A percentile compares a stretch with the other conserved stretches of the same genome.
Conservation (phyloP, 2,329 filamentous ascomycete species). For the Fusarium acutatum region DNA sequence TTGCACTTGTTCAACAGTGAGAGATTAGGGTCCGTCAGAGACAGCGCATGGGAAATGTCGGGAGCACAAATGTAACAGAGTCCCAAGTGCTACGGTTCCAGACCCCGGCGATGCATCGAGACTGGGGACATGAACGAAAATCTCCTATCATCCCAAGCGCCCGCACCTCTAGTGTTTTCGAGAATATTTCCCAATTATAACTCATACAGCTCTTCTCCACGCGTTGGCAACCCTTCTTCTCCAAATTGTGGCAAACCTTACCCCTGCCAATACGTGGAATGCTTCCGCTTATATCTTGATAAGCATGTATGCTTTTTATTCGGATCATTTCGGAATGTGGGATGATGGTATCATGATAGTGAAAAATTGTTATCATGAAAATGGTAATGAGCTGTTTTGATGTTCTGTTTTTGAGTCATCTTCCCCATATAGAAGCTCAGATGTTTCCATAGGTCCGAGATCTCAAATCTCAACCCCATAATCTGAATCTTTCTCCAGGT, state of each 20-base stretch:
- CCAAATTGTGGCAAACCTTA: slow-evolving; percentile 1
- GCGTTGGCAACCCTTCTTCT: not conserved
- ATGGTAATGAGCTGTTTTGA: not conserved
- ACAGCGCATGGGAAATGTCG: not conserved
- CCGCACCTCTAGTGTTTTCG: not conserved
- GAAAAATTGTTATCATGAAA: not conserved
- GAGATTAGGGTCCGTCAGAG: not conserved
- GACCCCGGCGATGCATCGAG: not conserved
- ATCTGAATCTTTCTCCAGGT: not conserved
- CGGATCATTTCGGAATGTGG: slow-evolving; percentile 25
- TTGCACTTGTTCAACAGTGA: not conserved
- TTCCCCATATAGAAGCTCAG: not conserved
- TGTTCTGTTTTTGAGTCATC: not conserved
- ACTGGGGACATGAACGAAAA: not conserved
- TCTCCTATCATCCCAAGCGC: not conserved
- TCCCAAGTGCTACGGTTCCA: not conserved
- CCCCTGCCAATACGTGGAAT: not conserved
- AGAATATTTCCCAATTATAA: not conserved
- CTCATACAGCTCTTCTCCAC: not conserved
- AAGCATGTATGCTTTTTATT: not conserved
- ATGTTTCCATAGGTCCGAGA: not conserved
- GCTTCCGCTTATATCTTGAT: not conserved
- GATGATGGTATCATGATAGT: not conserved
- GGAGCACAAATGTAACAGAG: slow-evolving; percentile 14
- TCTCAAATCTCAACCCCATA: not conserved